These are phyloP conservation scores for Aplosporella prunicola DNA, from an alignment of 2,329 filamentous ascomycete species.

Conservation along the genomic window DNA sequence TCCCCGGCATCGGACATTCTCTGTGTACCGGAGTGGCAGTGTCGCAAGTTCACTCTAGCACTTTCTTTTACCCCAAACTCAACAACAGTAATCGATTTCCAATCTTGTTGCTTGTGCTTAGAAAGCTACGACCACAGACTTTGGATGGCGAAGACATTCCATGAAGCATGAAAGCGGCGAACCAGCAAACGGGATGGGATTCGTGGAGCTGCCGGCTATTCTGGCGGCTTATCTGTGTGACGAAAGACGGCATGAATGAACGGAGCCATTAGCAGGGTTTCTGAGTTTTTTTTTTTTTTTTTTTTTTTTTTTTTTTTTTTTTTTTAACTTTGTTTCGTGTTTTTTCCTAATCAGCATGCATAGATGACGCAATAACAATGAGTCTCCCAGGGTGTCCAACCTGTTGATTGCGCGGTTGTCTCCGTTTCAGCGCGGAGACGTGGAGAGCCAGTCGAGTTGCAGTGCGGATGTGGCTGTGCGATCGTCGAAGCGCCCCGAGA, in stretches of 20 bases:
- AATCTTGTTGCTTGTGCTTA: conserved; percentile 5
- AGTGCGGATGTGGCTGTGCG: too few species aligned
- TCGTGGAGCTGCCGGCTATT: too few species aligned
- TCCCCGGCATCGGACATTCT: neutral
- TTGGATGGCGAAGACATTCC: conserved; percentile 1
- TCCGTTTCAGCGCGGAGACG: too few species aligned
- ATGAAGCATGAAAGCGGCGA: conserved; percentile 1
- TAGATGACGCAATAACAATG: conserved; percentile 6
- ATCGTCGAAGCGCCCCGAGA: too few species aligned
- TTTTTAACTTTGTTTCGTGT: neutral
- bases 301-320: conserved; percentile 1
- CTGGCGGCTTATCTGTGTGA: neutral
- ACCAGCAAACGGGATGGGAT: too few species aligned
- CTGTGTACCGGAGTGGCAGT: too few species aligned
- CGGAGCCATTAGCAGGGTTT: neutral
- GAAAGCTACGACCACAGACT: conserved; percentile 2
- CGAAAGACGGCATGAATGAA: neutral
- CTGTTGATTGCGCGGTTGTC: too few species aligned
- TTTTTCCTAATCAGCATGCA: conserved; percentile 2
- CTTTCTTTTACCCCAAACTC: neutral
- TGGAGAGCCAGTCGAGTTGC: too few species aligned
- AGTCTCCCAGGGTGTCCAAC: too few species aligned
- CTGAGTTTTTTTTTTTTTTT: conserved; percentile 2
- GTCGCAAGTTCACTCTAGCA: too few species aligned
- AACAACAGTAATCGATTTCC: conserved; percentile 1